Evolutionary conservation across 352 stramenopile genomes (phyloP), one percentile per base, ranked within the genome.

Genomic region (Pythium sukuiense): DNA sequence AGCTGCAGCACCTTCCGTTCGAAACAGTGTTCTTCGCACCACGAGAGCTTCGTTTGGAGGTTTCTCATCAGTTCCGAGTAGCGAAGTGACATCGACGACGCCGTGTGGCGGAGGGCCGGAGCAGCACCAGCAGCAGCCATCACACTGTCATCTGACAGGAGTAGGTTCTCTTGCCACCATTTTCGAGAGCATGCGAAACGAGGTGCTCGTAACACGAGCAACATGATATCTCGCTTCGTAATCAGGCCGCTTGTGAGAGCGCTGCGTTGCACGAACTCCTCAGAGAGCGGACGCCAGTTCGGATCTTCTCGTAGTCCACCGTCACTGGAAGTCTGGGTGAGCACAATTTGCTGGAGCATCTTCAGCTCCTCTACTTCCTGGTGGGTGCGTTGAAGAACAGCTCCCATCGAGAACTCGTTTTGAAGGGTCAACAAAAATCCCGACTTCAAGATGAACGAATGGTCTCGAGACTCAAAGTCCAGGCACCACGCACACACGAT

Each of bases 401-500:
- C 82, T 14, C 78, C 73, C 46, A 95, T 80, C 0, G 86, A 95
- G 48, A 93, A 94, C 13, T 91, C 70, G 27, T 89, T 80, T 54
- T 92, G 83, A 2, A 95, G 43, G 2, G 78, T 86, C 9, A 76
- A 79, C 33, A 96, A 41, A n/a, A 96, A 89, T 11, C 83, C 86
- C 8, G 77, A 83, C 52, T 93, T 88, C 27, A 96, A 68, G 37
- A 96, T 67, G 48, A 89, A 94, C 27, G 84, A 77, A 49, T 96
- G 88, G 60, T 96, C 88, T 20, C 79, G 77, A 2, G 86, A 73
- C 61, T 96, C 88, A 45, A 95, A 96, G 59, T 96, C 88, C 54
- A 96, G 59, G 61, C 76, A 84, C 85, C 85, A 96, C 0, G 88
- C 80, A 41, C 83, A 94, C 26, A 95, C 58, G 57, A 96, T 87